A percentile compares a stretch with the other conserved stretches of the same genome.
Evolutionary conservation across 768 basidiomycete genomes (phyloP).

Genomic region (Pulveroboletus sp.): DNA sequence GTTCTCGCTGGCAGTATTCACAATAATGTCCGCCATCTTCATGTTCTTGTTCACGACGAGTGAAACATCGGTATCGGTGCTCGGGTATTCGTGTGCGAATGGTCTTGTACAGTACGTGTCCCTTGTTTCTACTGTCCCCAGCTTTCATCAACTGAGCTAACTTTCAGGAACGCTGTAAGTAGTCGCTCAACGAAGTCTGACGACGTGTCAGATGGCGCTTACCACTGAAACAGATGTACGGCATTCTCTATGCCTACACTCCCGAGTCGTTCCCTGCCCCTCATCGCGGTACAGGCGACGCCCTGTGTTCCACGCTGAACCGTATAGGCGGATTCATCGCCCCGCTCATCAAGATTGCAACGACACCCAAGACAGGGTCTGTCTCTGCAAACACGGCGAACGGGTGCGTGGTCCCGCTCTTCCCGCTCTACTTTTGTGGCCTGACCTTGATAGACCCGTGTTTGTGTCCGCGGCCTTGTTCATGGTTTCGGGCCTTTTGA

Average conservation of each 20-base stretch:
- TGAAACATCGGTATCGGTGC: slow-evolving; percentile 35
- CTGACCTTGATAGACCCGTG: slow-evolving; percentile 34
- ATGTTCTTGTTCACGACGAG: slow-evolving; percentile 53
- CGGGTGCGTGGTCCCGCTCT: slow-evolving; percentile 25
- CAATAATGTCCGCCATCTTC: slow-evolving; percentile 44
- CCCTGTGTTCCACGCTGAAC: slow-evolving; percentile 47
- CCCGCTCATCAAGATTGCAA: slow-evolving; percentile 48
- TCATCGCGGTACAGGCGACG: slow-evolving; percentile 55
- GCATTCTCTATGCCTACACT: slow-evolving; percentile 54
- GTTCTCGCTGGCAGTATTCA: slow-evolving; percentile 44
- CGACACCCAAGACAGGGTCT: slow-evolving; percentile 32
- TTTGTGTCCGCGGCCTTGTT: slow-evolving; percentile 48
- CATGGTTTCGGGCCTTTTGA: slow-evolving; percentile 38
- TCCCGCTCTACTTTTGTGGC: not conserved
- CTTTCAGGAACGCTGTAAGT: slow-evolving; percentile 35
- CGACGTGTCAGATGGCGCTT: not conserved
- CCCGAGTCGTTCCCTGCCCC: slow-evolving; percentile 60
- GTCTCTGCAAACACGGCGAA: slow-evolving; percentile 33
- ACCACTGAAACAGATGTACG: slow-evolving; percentile 40
- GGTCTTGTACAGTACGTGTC: slow-evolving; percentile 39
- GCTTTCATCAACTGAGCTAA: not conserved
- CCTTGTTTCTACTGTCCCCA: not conserved
- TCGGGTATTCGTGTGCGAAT: slow-evolving; percentile 47
- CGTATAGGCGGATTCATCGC: slow-evolving; percentile 46
- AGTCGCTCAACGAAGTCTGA: slow-evolving; percentile 2